phyloP scores from a whole-genome alignment of 805 yeast species.

The Wickerhamomyces canadensis region DNA sequence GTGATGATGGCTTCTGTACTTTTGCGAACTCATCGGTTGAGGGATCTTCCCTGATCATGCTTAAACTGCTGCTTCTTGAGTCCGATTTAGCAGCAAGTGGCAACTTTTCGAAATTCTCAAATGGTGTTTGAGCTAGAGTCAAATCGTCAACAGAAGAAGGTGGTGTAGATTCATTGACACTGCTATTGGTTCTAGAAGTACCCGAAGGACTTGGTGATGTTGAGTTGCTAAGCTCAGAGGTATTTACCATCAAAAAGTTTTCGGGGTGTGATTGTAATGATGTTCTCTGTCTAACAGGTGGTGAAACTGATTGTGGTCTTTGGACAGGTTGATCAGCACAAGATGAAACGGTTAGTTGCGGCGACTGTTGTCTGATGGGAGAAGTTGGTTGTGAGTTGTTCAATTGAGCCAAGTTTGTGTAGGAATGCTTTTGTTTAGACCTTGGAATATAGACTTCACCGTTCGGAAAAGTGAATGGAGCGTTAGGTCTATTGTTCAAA shows the following conservation, averaged over 20 bases:
- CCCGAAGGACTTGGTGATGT: constrained; percentile 24
- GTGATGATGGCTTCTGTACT: no score
- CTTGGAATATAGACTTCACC: constrained; percentile 26
- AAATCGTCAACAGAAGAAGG: constrained; percentile 26
- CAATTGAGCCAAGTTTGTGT: constrained; percentile 9
- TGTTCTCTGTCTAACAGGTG: neutral
- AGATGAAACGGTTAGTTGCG: no score
- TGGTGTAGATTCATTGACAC: constrained; percentile 23
- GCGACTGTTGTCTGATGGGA: no score
- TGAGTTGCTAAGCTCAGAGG: constrained; percentile 7
- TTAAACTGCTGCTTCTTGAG: constrained; percentile 5
- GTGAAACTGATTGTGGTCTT: neutral
- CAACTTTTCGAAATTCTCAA: neutral
- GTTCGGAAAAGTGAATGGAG: constrained; percentile 25
- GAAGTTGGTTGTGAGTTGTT: neutral
- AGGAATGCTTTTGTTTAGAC: constrained; percentile 19
- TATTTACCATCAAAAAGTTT: neutral
- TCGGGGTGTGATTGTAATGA: neutral
- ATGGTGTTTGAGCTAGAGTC: neutral
- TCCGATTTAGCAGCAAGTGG: neutral
- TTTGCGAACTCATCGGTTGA: neutral
- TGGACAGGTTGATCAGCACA: neutral
- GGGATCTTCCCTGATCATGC: constrained; percentile 17
- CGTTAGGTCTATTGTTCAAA: constrained; percentile 9
- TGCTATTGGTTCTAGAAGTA: constrained; percentile 19